Evolutionary conservation across 2,329 filamentous ascomycete genomes (phyloP).

Genomic region (Penicillium capsulatum): DNA sequence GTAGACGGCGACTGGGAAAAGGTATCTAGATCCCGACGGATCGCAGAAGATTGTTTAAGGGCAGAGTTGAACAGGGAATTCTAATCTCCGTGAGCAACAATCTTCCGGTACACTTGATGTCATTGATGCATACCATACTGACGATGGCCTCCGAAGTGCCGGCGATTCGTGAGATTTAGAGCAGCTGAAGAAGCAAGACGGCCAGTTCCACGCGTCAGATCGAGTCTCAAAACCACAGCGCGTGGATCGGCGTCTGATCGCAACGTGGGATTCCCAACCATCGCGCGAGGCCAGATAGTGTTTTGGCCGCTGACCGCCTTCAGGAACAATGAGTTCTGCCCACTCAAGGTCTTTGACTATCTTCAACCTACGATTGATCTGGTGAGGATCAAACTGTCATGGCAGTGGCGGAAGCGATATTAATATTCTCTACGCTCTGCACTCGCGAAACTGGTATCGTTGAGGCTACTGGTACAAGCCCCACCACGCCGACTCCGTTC

Average conservation of each 20-base stretch:
- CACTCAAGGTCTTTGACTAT: too few species aligned
- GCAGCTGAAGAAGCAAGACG: too few species aligned
- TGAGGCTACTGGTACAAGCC: constrained; percentile 11
- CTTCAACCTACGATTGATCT: too few species aligned
- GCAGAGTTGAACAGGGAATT: constrained; percentile 83
- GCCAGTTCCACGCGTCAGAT: too few species aligned
- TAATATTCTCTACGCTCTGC: neutral
- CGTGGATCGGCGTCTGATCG: too few species aligned
- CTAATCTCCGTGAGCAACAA: constrained; percentile 41
- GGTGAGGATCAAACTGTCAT: too few species aligned
- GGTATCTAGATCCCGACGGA: constrained; percentile 70
- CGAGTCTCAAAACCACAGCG: too few species aligned
- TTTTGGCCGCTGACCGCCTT: constrained; percentile 36
- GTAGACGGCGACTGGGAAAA: constrained; percentile 59
- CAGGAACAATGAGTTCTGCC: constrained; percentile 1
- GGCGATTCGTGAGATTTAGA: too few species aligned
- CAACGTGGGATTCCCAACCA: neutral
- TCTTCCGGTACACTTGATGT: neutral
- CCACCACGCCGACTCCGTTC: constrained; percentile 11
- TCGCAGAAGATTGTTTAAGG: constrained; percentile 74
- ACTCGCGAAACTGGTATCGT: constrained; percentile 11
- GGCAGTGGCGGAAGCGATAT: neutral
- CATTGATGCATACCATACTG: constrained; percentile 15
- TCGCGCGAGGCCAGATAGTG: constrained; percentile 31
- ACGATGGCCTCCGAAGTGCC: constrained; percentile 1